A percentile compares a stretch with the other conserved stretches of the same genome.
Conservation (phyloP, 768 basidiomycete genomes). For the Mycena leptocephala region DNA sequence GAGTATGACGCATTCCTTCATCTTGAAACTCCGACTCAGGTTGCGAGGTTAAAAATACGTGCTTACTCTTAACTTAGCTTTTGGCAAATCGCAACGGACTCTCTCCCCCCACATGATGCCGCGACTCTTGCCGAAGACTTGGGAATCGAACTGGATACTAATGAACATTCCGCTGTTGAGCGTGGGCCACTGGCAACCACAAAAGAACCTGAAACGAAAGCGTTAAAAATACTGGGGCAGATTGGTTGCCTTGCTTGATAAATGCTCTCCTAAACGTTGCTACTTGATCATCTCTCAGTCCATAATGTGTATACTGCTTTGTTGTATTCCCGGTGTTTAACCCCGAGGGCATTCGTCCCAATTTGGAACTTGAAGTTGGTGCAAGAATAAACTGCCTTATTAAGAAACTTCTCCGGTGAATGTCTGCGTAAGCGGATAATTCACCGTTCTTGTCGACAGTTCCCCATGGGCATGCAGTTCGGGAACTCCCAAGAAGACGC, state of each 20-base stretch:
- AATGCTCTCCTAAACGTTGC: background rate
- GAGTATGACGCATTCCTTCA: slow-evolving; percentile 63
- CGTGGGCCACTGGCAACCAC: slow-evolving; percentile 69
- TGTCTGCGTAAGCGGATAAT: slow-evolving; percentile 8
- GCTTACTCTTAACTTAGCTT: slow-evolving; percentile 65
- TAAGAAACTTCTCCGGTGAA: background rate
- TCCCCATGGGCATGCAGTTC: background rate
- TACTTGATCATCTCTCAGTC: slow-evolving; percentile 14
- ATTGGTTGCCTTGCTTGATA: slow-evolving; percentile 7
- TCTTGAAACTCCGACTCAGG: background rate
- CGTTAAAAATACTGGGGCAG: slow-evolving; percentile 45
- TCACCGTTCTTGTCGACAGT: background rate
- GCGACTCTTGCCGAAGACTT: slow-evolving; percentile 81
- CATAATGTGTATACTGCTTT: slow-evolving; percentile 2
- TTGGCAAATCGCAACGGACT: slow-evolving; percentile 81
- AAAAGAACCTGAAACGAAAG: slow-evolving; percentile 68
- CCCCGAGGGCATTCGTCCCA: background rate
- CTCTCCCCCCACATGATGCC: slow-evolving; percentile 77
- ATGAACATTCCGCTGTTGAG: slow-evolving; percentile 81
- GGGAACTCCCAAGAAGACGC: slow-evolving; percentile 14
- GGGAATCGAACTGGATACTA: slow-evolving; percentile 85
- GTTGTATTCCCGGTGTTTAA: slow-evolving; percentile 15
- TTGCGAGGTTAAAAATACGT: background rate
- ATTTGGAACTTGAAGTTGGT: slow-evolving; percentile 6
- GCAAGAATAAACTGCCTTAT: background rate